Percentiles rank a stretch among this genome's conserved stretches.
Evolutionary conservation across 1,139 yeast species (phyloP).

Genomic region (Torulaspora globosa): DNA sequence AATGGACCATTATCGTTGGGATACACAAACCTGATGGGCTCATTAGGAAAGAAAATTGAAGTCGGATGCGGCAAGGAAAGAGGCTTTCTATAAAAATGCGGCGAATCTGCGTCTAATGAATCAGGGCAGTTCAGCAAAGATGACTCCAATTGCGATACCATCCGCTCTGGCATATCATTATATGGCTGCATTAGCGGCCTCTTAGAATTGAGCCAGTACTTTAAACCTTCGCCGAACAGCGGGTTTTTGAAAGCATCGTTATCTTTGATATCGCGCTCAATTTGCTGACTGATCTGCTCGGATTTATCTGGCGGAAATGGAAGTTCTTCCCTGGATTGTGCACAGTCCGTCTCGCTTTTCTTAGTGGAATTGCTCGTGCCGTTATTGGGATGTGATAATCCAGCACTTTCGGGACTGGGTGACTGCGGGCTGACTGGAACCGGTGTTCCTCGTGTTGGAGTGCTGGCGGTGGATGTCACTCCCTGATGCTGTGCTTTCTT

Average conservation of each 20-base stretch:
- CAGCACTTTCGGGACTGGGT: conserved; percentile 13
- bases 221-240: conserved; percentile 32
- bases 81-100: conserved; percentile 72
- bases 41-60: conserved; percentile 87
- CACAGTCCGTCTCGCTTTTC: conserved; percentile 5
- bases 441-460: conserved; percentile 17
- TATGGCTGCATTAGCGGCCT: conserved; percentile 33
- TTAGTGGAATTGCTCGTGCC: conserved; percentile 3
- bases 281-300: conserved; percentile 29
- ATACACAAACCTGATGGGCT: conserved; percentile 47
- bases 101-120: conserved; percentile 84
- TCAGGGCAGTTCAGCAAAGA: conserved; percentile 90
- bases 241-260: conserved; percentile 32
- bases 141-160: conserved; percentile 49
- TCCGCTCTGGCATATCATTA: conserved; percentile 32
- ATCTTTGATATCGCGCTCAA: conserved; percentile 27
- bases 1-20: conserved; percentile 39
- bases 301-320: conserved; percentile 30
- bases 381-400: conserved; percentile 9
- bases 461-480: conserved; percentile 26
- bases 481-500: conserved; percentile 11
- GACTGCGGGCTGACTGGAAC: conserved; percentile 12
- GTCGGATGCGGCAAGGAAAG: conserved; percentile 77
- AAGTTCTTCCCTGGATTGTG: conserved; percentile 10
- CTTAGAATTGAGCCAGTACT: conserved; percentile 33